These are phyloP conservation scores for Penicillium antarcticum DNA, from an alignment of 495 filamentous ascomycete genomes.

Conservation along the genomic window DNA sequence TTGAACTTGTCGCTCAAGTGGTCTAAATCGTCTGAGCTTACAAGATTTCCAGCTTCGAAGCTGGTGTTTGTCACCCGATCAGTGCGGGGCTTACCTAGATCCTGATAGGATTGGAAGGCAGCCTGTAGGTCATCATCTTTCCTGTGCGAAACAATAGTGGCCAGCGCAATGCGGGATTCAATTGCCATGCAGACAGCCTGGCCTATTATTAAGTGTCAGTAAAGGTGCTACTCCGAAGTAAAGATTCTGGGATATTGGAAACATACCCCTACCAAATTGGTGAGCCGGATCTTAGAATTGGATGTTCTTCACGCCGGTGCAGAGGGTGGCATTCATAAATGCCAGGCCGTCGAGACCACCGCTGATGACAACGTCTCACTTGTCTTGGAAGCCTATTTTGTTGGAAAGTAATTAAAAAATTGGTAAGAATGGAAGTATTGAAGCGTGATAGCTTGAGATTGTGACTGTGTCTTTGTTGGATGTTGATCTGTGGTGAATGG, in stretches of 20 bases:
- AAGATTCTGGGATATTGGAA: not conserved
- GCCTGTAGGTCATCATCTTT: conserved; percentile 19
- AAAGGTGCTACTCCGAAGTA: not conserved
- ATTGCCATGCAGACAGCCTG: conserved; percentile 33
- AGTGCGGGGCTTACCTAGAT: conserved; percentile 27
- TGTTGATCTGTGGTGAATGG: too few relatives aligned
- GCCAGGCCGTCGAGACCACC: conserved; percentile 56
- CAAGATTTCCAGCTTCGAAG: conserved; percentile 27
- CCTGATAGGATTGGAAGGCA: conserved; percentile 28
- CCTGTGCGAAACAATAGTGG: conserved; percentile 26
- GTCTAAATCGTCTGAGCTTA: conserved; percentile 21
- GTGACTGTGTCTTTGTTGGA: too few relatives aligned
- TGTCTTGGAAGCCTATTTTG: conserved; percentile 30
- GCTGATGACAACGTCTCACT: conserved; percentile 52
- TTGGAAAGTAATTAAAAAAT: too few relatives aligned
- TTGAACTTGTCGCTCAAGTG: conserved; percentile 22
- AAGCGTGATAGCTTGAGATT: too few relatives aligned
- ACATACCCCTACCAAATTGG: conserved; percentile 40
- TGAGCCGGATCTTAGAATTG: conserved; percentile 50
- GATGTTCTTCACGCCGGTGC: conserved; percentile 49
- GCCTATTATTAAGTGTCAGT: conserved; percentile 3
- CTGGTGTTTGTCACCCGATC: conserved; percentile 28
- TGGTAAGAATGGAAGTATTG: too few relatives aligned
- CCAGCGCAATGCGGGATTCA: conserved; percentile 29
- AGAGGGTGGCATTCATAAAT: conserved; percentile 41